phyloP scores from a whole-genome alignment of 768 basidiomycete genomes.

The Tephrocybe sp. region DNA sequence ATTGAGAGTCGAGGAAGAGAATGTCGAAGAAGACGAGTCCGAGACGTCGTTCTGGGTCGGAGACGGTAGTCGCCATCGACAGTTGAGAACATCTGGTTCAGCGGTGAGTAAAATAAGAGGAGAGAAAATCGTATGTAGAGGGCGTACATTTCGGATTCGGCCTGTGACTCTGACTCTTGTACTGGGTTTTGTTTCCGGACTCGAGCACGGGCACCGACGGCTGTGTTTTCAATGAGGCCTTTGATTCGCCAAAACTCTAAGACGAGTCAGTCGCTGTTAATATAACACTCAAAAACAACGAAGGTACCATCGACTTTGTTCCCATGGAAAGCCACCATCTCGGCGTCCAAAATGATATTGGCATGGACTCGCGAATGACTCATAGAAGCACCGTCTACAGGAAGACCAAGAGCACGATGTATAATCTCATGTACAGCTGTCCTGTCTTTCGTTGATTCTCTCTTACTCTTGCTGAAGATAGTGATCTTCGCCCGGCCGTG shows the following conservation, averaged over 20 bases:
- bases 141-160: constrained; percentile 12
- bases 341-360: constrained; percentile 69
- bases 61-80: constrained; percentile 30
- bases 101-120: not conserved
- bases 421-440: constrained; percentile 62
- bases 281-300: not conserved
- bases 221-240: constrained; percentile 54
- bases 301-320: constrained; percentile 65
- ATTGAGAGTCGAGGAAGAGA: constrained; percentile 61
- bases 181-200: constrained; percentile 16
- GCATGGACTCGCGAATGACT: constrained; percentile 24
- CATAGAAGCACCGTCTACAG: constrained; percentile 4
- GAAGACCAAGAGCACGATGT: constrained; percentile 52
- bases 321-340: constrained; percentile 85
- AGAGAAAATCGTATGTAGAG: not conserved
- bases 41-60: constrained; percentile 47
- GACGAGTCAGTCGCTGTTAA: not conserved
- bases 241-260: constrained; percentile 78
- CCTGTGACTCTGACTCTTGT: constrained; percentile 5
- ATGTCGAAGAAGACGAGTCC: constrained; percentile 89
- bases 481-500: constrained; percentile 46
- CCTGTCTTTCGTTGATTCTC: constrained; percentile 80
- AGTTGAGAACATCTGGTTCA: constrained; percentile 22
- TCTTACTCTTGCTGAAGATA: constrained; percentile 86
- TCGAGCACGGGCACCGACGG: constrained; percentile 52